These are phyloP conservation scores for Cyberlindnera xishuangbannaensis DNA, from an alignment of 805 yeast species.

Conservation along the genomic window DNA sequence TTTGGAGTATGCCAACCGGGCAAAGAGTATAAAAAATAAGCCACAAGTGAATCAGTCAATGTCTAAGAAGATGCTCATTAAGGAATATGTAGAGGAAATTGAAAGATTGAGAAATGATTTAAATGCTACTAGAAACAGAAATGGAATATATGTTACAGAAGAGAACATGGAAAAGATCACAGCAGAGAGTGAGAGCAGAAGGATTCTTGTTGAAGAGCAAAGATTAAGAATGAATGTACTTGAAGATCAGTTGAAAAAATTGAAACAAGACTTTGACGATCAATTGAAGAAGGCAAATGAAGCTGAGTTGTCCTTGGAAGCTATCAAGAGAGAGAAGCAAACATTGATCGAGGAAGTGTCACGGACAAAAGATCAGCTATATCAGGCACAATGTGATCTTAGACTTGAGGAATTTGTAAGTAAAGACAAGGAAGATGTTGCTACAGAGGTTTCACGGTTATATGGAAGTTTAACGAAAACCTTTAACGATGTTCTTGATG, in stretches of 20 bases:
- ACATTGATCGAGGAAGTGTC: constrained; percentile 8
- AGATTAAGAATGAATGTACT: constrained; percentile 40
- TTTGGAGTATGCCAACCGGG: constrained; percentile 76
- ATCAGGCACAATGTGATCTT: constrained; percentile 10
- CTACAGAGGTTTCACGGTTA: constrained; percentile 14
- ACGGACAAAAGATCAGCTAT: constrained; percentile 4
- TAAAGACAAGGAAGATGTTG: constrained; percentile 18
- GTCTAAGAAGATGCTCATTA: constrained; percentile 50
- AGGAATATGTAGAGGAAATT: constrained; percentile 50
- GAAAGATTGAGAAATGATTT: constrained; percentile 55
- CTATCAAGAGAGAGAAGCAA: constrained; percentile 11
- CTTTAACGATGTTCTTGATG: constrained; percentile 18
- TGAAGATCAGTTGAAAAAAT: constrained; percentile 39
- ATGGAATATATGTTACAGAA: constrained; percentile 59
- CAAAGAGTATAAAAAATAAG: constrained; percentile 65
- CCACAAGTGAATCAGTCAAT: constrained; percentile 58
- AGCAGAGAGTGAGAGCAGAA: constrained; percentile 41
- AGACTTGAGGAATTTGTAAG: constrained; percentile 14
- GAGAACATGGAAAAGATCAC: constrained; percentile 42
- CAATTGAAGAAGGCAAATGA: constrained; percentile 25
- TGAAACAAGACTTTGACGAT: constrained; percentile 36
- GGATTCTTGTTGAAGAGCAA: constrained; percentile 45
- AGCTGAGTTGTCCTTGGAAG: constrained; percentile 10
- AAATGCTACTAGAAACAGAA: constrained; percentile 54
- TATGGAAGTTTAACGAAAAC: constrained; percentile 10